Percentiles rank a stretch among this genome's conserved stretches.
phyloP scores from a whole-genome alignment of 2,329 filamentous ascomycete species.

The Escovopsis weberi region DNA sequence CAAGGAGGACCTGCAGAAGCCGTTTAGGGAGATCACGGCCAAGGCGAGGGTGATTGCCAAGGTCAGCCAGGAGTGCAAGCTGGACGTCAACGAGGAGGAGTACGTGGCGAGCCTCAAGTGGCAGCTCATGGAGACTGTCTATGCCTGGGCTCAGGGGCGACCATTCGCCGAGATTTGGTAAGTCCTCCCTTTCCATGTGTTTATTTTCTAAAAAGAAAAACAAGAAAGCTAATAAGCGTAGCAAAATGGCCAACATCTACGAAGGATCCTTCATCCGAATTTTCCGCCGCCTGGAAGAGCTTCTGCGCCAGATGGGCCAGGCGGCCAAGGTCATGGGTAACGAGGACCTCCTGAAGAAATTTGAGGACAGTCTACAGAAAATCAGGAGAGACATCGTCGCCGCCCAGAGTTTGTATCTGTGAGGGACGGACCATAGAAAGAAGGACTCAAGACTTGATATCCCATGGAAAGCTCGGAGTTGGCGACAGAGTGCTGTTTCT shows the following conservation, averaged over 20 bases:
- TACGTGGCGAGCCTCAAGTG: constrained; percentile 83
- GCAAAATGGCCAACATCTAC: constrained; percentile 98
- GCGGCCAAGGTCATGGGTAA: constrained; percentile 97
- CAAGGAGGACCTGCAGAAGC: constrained; percentile 74
- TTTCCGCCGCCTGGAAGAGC: constrained; percentile 88
- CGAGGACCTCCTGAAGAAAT: constrained; percentile 83
- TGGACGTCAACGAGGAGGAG: constrained; percentile 87
- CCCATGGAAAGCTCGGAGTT: too few species aligned
- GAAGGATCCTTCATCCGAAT: constrained; percentile 92
- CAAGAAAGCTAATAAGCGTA: constrained; percentile 22
- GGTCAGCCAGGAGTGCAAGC: constrained; percentile 86
- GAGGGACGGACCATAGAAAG: neutral
- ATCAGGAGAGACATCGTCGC: constrained; percentile 89
- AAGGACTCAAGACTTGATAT: too few species aligned
- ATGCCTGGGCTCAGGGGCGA: constrained; percentile 78
- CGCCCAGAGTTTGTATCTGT: constrained; percentile 84
- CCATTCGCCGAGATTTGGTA: constrained; percentile 93
- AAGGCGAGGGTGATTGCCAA: constrained; percentile 84
- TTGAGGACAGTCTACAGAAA: constrained; percentile 72
- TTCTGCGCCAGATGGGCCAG: constrained; percentile 88
- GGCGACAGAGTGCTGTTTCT: too few species aligned
- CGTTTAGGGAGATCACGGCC: constrained; percentile 70
- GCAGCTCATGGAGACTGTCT: constrained; percentile 94
- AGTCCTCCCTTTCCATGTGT: constrained; percentile 22
- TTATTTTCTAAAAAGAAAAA: neutral